Evolutionary conservation across 495 filamentous ascomycete species (phyloP), one percentile per base, ranked within the genome.

Genomic region (Penicillium goetzii): DNA sequence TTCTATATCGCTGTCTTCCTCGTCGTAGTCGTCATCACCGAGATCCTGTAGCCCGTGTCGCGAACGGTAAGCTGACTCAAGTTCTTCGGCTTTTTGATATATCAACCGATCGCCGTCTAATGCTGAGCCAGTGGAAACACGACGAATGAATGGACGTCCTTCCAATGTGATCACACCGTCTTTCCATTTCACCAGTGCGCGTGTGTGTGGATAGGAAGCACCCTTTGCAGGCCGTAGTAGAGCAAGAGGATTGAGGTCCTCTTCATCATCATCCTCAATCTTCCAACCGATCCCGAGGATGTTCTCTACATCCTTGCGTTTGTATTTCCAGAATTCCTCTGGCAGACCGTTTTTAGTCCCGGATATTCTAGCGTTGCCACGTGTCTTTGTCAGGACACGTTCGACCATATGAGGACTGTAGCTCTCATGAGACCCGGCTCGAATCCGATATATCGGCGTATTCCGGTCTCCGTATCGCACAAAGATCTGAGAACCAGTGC

Each of bases 1-100:
- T 25, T 21, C 12, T 50, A 21, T 19, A 34, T 66, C 47, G n/a
- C 25, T 61, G 14, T 66, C 38, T 30, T 53, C 28, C 15, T 61
- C 43, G n/a, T 58, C 15, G 40, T 60, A 57, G 49, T 58, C 28
- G 41, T 61, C 34, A 40, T 55, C 32, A 5, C 6, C 41, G 25
- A 58, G 17, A 50, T 60, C 19, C 2, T 63, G 32, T 41, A 60
- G 32, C 1, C 63, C 21, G 54, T 61, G 12, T 30, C 40, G 58
- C 30, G 55, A 0, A 4, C 41, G 41, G 34, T 69, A 67, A 38
- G 45, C 50, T 34, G 6, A 21, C 55, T 72, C 60, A 2, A 65
- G 52, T 23, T 72, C 67, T 19, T 61, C 23, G 0, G 69, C 69
- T 51, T 72, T 72, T 36, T 68, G 53, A 60, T 65, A 72, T 34